Conservation (phyloP, 805 yeast species). For the Grigorovia yakushimaensis region DNA sequence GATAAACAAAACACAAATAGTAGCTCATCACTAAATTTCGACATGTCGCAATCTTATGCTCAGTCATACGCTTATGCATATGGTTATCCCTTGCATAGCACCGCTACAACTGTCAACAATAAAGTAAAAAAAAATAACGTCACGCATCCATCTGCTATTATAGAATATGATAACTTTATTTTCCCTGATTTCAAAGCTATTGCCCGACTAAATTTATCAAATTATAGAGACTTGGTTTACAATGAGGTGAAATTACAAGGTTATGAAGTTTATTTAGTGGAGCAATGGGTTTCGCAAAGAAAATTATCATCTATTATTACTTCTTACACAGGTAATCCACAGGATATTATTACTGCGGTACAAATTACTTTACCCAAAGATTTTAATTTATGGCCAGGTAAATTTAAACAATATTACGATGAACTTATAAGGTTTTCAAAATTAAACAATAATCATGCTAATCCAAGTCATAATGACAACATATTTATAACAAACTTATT, state of each 20-base stretch:
- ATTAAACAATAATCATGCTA: background rate
- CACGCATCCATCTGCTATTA: background rate
- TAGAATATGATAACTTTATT: conserved; percentile 20
- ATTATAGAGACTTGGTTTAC: conserved; percentile 34
- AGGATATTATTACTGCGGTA: conserved; percentile 51
- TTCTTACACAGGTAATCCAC: conserved; percentile 75
- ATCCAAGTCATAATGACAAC: conserved; percentile 43
- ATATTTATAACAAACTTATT: conserved; percentile 79
- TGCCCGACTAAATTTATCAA: conserved; percentile 35
- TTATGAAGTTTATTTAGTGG: conserved; percentile 83
- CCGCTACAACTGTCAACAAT: background rate
- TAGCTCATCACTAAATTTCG: too few relatives aligned
- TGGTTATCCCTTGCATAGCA: background rate
- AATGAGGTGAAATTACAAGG: conserved; percentile 51
- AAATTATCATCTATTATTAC: conserved; percentile 64
- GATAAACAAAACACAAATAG: too few relatives aligned
- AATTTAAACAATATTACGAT: conserved; percentile 50
- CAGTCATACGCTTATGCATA: background rate
- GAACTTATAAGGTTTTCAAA: conserved; percentile 58
- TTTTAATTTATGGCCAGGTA: conserved; percentile 28
- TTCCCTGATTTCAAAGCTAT: conserved; percentile 55
- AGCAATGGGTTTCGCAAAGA: conserved; percentile 85
- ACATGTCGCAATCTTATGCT: background rate
- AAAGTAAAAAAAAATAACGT: background rate
- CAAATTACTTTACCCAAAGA: conserved; percentile 42